Evolutionary conservation across 257 asterid genomes (phyloP).

Genomic region (Fraxinus anomala): DNA sequence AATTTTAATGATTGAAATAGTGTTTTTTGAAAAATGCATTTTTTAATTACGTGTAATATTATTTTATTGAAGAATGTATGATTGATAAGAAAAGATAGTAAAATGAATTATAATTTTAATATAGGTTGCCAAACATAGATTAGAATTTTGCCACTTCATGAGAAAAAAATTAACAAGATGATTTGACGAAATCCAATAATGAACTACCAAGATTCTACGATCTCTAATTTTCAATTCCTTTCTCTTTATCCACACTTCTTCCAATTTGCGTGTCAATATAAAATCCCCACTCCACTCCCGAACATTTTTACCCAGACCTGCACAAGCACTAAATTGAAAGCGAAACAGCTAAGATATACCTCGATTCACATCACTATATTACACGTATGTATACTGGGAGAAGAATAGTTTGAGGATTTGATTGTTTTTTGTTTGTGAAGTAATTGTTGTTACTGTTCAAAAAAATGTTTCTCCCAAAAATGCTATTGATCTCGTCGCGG

Average conservation of each 20-base stretch:
- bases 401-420: slow-evolving; percentile 15
- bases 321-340: slow-evolving; percentile 31
- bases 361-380: neutral
- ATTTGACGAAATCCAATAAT: no score
- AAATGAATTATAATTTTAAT: no score
- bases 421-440: slow-evolving; percentile 11
- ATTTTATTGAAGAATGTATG: no score
- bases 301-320: slow-evolving; percentile 22
- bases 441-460: neutral
- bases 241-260: neutral
- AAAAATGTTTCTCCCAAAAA: slow-evolving; percentile 36
- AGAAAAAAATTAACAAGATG: no score
- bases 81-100: no score
- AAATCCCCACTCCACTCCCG: slow-evolving; percentile 5
- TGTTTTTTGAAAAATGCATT: no score
- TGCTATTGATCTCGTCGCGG: slow-evolving; percentile 42
- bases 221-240: no score
- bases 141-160: no score
- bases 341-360: neutral
- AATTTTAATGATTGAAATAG: no score
- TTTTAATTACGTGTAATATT: no score
- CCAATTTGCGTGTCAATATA: neutral
- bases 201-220: no score
- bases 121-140: no score
- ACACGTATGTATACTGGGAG: neutral